A percentile compares a stretch with the other conserved stretches of the same genome.
phyloP scores from a whole-genome alignment of 495 filamentous ascomycete species.

The Aspergillus mulundensis region DNA sequence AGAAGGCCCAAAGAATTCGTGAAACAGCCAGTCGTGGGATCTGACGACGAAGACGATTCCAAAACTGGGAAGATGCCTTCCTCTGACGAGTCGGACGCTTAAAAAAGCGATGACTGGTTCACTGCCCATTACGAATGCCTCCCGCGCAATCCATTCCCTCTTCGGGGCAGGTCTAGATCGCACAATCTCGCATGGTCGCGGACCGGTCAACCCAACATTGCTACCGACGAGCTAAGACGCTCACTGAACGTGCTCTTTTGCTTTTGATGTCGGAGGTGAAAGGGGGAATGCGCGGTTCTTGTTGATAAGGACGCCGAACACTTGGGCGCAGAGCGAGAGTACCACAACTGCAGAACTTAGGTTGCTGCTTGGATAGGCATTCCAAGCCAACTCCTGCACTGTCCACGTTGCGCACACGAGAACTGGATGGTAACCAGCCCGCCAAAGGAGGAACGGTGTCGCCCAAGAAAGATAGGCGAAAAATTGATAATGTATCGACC shows the following conservation, averaged over 20 bases:
- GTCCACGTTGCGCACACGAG: slow-evolving; percentile 72
- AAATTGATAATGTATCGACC: slow-evolving; percentile 95
- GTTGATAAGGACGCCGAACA: slow-evolving; percentile 42
- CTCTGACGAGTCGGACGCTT: slow-evolving; percentile 53
- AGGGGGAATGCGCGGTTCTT: slow-evolving; percentile 17
- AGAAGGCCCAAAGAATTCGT: slow-evolving; percentile 76
- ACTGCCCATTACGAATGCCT: not conserved
- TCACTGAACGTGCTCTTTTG: slow-evolving; percentile 25
- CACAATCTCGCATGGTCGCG: not conserved
- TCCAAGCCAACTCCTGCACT: slow-evolving; percentile 94
- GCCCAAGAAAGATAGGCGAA: slow-evolving; percentile 91
- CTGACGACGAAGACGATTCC: slow-evolving; percentile 69
- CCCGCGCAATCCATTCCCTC: not conserved
- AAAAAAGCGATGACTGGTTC: not conserved
- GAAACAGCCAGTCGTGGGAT: slow-evolving; percentile 45
- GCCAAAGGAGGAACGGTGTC: slow-evolving; percentile 88
- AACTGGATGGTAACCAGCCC: slow-evolving; percentile 67
- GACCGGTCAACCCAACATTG: not conserved
- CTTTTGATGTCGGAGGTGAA: slow-evolving; percentile 9
- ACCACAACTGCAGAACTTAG: slow-evolving; percentile 76
- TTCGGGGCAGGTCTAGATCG: not conserved
- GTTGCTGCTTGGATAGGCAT: slow-evolving; percentile 87
- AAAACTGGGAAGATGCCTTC: slow-evolving; percentile 79
- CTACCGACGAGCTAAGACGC: not conserved
- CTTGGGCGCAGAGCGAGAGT: slow-evolving; percentile 59